Evolutionary conservation across 495 filamentous ascomycete species (phyloP).

Genomic region (Lophiostoma macrostomum): DNA sequence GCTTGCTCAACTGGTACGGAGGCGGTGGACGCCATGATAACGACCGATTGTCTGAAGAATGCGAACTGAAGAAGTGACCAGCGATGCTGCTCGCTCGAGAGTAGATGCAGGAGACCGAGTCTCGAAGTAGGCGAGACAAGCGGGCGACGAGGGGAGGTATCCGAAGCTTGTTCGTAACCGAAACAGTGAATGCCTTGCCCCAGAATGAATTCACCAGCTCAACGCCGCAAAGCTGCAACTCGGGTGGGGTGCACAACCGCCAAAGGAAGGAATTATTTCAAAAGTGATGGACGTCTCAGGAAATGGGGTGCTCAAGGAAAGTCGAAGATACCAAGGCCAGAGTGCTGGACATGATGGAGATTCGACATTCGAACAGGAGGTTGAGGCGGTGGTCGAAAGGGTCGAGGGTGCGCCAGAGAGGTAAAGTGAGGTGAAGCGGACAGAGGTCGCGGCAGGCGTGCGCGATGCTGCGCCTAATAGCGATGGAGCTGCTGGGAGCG

Average conservation of each 20-base stretch:
- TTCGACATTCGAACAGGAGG: constrained; percentile 37
- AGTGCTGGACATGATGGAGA: constrained; percentile 41
- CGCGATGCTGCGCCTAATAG: constrained; percentile 21
- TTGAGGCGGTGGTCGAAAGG: constrained; percentile 1
- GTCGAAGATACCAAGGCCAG: constrained; percentile 37
- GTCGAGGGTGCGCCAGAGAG: no score
- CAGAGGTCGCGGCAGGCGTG: not conserved
- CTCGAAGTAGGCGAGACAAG: not conserved
- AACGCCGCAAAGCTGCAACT: constrained; percentile 20
- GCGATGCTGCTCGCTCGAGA: constrained; percentile 9
- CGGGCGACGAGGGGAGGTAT: not conserved
- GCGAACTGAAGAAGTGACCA: constrained; percentile 15
- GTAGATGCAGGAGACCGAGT: not conserved
- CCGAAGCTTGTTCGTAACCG: not conserved
- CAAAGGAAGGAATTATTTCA: constrained; percentile 30
- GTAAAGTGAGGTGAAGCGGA: not conserved
- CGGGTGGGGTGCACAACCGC: not conserved
- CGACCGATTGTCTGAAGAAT: constrained; percentile 13
- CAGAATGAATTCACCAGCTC: constrained; percentile 5
- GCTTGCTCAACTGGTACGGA: constrained; percentile 18
- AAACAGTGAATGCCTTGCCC: not conserved
- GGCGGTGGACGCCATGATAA: constrained; percentile 31
- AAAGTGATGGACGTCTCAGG: constrained; percentile 34
- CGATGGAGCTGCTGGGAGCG: constrained; percentile 10
- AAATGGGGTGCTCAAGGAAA: constrained; percentile 44